phyloP scores from a whole-genome alignment of 306 rosid genomes.

The Pterocarpus macrocarpus region DNA sequence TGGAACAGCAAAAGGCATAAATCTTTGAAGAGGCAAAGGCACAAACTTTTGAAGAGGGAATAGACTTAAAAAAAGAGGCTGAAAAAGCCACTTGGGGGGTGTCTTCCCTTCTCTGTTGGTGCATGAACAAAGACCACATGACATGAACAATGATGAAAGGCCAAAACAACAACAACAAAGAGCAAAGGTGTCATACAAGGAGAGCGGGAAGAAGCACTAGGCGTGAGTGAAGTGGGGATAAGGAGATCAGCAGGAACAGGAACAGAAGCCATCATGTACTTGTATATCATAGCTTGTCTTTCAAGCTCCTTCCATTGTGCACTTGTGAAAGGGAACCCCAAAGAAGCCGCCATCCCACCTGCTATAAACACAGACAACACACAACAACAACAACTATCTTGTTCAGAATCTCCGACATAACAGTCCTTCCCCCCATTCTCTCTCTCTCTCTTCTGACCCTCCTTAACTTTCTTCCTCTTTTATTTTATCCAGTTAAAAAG shows the following conservation, averaged over 20 bases:
- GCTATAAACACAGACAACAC: conserved; percentile 40
- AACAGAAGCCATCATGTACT: conserved; percentile 80
- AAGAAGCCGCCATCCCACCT: conserved; percentile 66
- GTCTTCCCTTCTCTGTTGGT: neutral
- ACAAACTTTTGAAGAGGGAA: conserved; percentile 35
- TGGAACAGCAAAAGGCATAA: conserved; percentile 38
- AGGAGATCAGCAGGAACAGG: conserved; percentile 83
- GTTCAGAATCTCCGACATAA: conserved; percentile 46
- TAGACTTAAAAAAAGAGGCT: conserved; percentile 13
- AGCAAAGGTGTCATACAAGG: conserved; percentile 44
- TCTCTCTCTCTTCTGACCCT: conserved; percentile 52
- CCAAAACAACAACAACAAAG: neutral
- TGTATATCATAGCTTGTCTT: conserved; percentile 88
- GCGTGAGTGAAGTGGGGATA: conserved; percentile 42
- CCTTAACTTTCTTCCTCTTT: neutral
- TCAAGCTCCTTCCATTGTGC: conserved; percentile 87
- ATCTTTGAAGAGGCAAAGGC: conserved; percentile 36
- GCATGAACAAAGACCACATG: neutral
- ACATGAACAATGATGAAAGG: neutral
- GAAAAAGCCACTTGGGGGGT: neutral
- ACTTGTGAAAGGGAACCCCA: conserved; percentile 77
- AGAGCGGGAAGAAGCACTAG: conserved; percentile 40
- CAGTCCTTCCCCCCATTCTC: neutral
- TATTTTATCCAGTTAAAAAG: conserved; percentile 20
- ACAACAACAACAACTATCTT: conserved; percentile 28